phyloP scores from a whole-genome alignment of 495 filamentous ascomycete species.

The Penicillium diatomitis region DNA sequence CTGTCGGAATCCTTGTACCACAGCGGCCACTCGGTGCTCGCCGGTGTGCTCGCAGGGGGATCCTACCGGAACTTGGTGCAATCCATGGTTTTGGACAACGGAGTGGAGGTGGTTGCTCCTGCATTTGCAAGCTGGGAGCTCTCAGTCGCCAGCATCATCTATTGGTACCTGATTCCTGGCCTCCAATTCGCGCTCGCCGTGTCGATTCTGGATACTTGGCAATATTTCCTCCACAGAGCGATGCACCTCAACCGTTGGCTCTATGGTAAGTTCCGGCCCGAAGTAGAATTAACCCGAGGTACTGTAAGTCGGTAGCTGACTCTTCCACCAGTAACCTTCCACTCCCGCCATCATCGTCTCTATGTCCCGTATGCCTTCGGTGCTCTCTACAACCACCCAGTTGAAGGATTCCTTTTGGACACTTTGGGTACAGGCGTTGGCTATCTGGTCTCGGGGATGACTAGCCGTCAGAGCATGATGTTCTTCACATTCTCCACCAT shows the following conservation, averaged over 20 bases:
- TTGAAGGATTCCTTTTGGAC: slow-evolving; percentile 86
- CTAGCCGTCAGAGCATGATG: slow-evolving; percentile 65
- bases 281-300: background rate
- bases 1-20: slow-evolving; percentile 29
- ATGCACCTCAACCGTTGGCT: slow-evolving; percentile 97
- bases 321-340: slow-evolving; percentile 57
- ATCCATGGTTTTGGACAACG: slow-evolving; percentile 24
- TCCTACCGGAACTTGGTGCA: slow-evolving; percentile 49
- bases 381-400: slow-evolving; percentile 89
- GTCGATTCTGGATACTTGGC: slow-evolving; percentile 81
- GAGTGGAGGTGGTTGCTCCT: slow-evolving; percentile 24
- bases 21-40: slow-evolving; percentile 51
- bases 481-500: slow-evolving; percentile 80
- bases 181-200: slow-evolving; percentile 67
- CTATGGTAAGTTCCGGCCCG: slow-evolving; percentile 61
- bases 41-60: slow-evolving; percentile 62
- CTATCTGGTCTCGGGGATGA: slow-evolving; percentile 71
- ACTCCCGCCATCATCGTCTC: slow-evolving; percentile 88
- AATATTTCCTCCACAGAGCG: slow-evolving; percentile 88
- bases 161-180: slow-evolving; percentile 67
- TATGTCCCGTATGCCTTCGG: slow-evolving; percentile 98
- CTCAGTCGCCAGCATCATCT: slow-evolving; percentile 59
- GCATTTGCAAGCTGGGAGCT: slow-evolving; percentile 61
- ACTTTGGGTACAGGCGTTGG: slow-evolving; percentile 75
- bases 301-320: background rate